Evolutionary conservation across 2,329 filamentous ascomycete genomes (phyloP).

Genomic region (Pezicula neosporulosa): DNA sequence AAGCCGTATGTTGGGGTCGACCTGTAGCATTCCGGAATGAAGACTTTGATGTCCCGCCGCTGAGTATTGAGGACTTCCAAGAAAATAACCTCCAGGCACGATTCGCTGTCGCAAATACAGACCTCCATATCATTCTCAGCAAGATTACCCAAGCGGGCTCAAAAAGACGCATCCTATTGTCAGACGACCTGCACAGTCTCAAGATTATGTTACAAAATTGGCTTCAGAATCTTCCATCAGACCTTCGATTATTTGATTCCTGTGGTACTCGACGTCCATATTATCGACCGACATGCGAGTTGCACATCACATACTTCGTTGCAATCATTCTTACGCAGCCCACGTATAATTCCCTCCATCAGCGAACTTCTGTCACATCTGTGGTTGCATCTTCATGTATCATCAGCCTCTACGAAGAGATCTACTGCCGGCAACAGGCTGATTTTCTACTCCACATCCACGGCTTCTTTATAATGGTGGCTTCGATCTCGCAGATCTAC

Average conservation of each 20-base stretch:
- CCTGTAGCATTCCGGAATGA: too few relatives aligned
- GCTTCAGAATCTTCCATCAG: neutral
- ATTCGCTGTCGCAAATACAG: too few relatives aligned
- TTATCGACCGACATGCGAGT: neutral
- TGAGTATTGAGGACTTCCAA: too few relatives aligned
- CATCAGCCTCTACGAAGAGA: conserved; percentile 1
- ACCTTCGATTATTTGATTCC: neutral
- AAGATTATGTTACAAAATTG: too few relatives aligned
- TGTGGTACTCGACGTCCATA: neutral
- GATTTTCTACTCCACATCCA: conserved; percentile 1
- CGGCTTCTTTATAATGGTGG: neutral
- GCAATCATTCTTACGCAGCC: neutral
- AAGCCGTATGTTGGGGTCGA: too few relatives aligned
- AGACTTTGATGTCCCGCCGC: too few relatives aligned
- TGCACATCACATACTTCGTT: neutral
- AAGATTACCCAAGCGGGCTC: too few relatives aligned
- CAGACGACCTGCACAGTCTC: too few relatives aligned
- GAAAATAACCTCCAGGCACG: too few relatives aligned
- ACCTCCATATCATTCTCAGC: too few relatives aligned
- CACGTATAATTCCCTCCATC: neutral
- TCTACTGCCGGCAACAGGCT: neutral
- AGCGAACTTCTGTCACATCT: neutral
- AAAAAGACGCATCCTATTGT: too few relatives aligned
- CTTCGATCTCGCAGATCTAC: conserved; percentile 2
- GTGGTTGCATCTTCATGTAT: conserved; percentile 3